Conservation (phyloP, 228 moss, liverwort and hornwort genomes). For the Sphagnum magellanicum region DNA sequence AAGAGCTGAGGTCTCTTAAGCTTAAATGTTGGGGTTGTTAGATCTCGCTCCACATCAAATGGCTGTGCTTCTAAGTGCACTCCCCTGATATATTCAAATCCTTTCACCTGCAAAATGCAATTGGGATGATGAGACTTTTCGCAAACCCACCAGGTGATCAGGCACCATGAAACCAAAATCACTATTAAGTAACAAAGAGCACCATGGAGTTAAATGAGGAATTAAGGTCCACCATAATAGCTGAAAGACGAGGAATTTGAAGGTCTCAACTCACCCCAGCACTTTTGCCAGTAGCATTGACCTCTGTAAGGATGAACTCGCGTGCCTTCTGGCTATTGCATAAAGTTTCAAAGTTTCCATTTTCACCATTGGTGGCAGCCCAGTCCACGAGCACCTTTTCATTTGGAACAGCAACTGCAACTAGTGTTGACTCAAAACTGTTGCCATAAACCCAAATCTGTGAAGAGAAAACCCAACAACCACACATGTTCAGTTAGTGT, state of each 20-base stretch:
- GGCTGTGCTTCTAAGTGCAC: constrained; percentile 34
- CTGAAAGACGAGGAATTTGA: too few species aligned
- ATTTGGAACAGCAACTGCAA: constrained; percentile 44
- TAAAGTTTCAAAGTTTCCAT: constrained; percentile 21
- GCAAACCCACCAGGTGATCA: neutral
- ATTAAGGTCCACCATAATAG: too few species aligned
- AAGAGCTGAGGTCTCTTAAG: constrained; percentile 39
- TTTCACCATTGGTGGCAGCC: constrained; percentile 24
- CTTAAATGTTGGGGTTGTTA: constrained; percentile 40
- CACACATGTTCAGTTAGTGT: too few species aligned
- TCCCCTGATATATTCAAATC: constrained; percentile 32
- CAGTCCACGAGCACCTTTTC: constrained; percentile 20
- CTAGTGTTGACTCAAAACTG: constrained; percentile 43
- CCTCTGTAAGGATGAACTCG: constrained; percentile 26
- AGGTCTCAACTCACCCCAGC: constrained; percentile 15
- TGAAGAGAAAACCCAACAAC: neutral
- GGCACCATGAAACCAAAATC: neutral
- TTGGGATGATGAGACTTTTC: neutral
- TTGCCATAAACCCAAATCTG: constrained; percentile 59
- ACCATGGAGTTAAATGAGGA: neutral
- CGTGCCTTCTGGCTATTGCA: constrained; percentile 24
- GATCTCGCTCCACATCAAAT: constrained; percentile 30
- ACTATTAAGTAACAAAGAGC: neutral
- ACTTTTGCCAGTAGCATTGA: constrained; percentile 28
- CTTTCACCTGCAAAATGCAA: constrained; percentile 22